Conservation (phyloP, 2,329 filamentous ascomycete genomes). For the Pseudocercospora vitis region DNA sequence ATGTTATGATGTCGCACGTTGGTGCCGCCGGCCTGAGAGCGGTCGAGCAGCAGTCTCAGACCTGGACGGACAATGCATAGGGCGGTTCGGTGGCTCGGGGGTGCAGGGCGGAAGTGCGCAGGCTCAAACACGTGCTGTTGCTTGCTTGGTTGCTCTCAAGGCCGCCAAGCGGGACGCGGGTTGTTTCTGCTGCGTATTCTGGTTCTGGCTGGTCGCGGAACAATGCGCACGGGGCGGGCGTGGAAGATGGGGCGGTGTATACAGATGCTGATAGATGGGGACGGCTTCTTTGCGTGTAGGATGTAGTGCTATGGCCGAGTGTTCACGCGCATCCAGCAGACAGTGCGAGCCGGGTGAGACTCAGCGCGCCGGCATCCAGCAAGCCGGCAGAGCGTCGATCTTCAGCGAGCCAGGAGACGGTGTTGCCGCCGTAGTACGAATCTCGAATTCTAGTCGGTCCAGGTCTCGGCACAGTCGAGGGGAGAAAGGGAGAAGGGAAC, state of each 20-base stretch:
- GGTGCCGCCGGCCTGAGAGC: conserved; percentile 29
- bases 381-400: conserved; percentile 13
- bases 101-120: conserved; percentile 2
- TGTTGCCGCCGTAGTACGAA: background rate
- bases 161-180: background rate
- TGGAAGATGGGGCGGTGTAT: background rate
- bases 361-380: conserved; percentile 10
- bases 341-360: background rate
- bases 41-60: conserved; percentile 34
- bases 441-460: background rate
- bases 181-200: background rate
- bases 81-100: conserved; percentile 10
- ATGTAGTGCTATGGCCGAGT: background rate
- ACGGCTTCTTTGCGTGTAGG: background rate
- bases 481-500: background rate
- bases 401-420: background rate
- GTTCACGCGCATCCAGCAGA: conserved; percentile 2
- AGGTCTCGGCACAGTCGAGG: background rate
- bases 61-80: conserved; percentile 34
- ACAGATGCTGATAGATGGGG: background rate
- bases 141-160: conserved; percentile 5
- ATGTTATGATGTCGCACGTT: conserved; percentile 16
- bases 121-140: conserved; percentile 23
- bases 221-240: conserved; percentile 3
- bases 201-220: background rate